Conservation (phyloP, 129 eudicot genomes). For the Pseudognaphalium luteoalbum region DNA sequence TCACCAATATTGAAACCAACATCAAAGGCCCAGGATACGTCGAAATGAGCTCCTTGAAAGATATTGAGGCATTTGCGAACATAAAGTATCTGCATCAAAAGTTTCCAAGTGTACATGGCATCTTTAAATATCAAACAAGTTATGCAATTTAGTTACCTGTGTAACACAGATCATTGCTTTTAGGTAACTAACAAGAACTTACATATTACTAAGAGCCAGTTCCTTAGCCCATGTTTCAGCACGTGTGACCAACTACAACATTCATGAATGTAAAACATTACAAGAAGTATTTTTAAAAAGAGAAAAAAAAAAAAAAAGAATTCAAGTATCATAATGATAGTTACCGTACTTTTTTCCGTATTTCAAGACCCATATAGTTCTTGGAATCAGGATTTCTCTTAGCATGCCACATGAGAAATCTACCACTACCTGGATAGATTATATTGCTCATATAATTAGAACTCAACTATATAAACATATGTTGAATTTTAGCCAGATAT, state of each 20-base stretch:
- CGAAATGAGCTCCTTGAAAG: conserved; percentile 76
- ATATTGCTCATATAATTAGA: conserved; percentile 9
- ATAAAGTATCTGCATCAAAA: conserved; percentile 72
- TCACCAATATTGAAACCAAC: conserved; percentile 83
- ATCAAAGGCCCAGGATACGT: conserved; percentile 92
- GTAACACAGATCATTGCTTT: background rate
- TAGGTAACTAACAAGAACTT: conserved; percentile 32
- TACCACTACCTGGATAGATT: conserved; percentile 84
- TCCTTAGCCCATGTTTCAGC: conserved; percentile 84
- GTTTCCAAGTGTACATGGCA: background rate
- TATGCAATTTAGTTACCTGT: background rate
- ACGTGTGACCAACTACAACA: conserved; percentile 78
- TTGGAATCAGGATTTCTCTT: conserved; percentile 60
- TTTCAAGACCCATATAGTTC: conserved; percentile 92
- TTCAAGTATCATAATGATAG: background rate
- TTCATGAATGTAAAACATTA: conserved; percentile 8
- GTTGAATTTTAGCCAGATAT: background rate
- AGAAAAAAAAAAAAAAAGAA: background rate
- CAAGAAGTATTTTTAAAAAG: background rate
- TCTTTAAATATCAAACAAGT: conserved; percentile 13
- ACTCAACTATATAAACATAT: background rate
- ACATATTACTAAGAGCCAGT: conserved; percentile 71
- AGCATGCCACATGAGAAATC: conserved; percentile 98
- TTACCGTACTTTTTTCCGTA: conserved; percentile 72
- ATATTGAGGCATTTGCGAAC: conserved; percentile 79